Conservation (phyloP, 148 eudicot genomes). For the Bassia scoparia region DNA sequence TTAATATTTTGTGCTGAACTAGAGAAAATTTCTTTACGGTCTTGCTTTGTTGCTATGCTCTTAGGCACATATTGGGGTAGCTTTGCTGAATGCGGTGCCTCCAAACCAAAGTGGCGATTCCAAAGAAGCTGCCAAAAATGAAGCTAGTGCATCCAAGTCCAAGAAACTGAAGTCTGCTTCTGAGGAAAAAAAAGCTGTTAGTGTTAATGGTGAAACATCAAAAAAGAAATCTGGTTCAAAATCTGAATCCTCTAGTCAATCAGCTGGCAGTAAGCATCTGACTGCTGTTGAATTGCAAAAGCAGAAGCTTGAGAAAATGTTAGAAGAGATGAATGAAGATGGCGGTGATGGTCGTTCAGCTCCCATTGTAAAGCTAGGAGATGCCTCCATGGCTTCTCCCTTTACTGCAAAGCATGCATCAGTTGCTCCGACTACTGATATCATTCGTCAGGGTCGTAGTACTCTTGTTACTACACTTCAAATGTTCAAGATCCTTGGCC, state of each 20-base stretch:
- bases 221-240: conserved; percentile 38
- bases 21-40: neutral
- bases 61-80: conserved; percentile 93
- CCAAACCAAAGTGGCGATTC: conserved; percentile 42
- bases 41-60: conserved; percentile 11
- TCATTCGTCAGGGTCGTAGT: conserved; percentile 91
- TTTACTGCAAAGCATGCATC: conserved; percentile 96
- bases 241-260: conserved; percentile 41
- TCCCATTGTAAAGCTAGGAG: conserved; percentile 85
- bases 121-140: conserved; percentile 47
- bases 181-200: conserved; percentile 41
- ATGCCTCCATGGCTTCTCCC: conserved; percentile 99
- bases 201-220: conserved; percentile 53
- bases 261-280: conserved; percentile 52
- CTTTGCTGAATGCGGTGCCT: conserved; percentile 75
- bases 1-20: neutral
- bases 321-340: conserved; percentile 84
- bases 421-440: conserved; percentile 70
- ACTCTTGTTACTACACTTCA: conserved; percentile 94
- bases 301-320: conserved; percentile 73
- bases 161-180: conserved; percentile 50
- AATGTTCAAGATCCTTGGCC: conserved; percentile 94
- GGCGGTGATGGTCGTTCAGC: conserved; percentile 71
- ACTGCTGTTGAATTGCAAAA: conserved; percentile 72
- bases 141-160: conserved; percentile 44